Percentiles rank a stretch among this genome's conserved stretches.
Conservation (phyloP, 2,329 filamentous ascomycete genomes). For the Pseudopyrenochaeta lycopersici region DNA sequence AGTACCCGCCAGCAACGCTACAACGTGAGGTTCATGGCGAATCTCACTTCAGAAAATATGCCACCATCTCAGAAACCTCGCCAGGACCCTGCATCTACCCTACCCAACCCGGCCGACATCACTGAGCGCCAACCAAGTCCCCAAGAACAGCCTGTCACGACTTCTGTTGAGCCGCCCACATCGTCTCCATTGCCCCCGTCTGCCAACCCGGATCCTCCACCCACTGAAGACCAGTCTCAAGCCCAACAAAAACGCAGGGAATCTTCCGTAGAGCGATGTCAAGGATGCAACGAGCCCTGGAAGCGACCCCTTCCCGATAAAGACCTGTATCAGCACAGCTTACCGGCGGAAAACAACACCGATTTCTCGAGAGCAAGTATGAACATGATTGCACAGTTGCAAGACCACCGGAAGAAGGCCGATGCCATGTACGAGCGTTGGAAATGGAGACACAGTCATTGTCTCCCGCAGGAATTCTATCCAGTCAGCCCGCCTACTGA, state of each 20-base stretch:
- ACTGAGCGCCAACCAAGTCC: constrained; percentile 12
- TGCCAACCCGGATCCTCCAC: constrained; percentile 1
- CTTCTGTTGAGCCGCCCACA: constrained; percentile 14
- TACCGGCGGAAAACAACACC: constrained; percentile 23
- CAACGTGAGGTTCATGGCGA: constrained; percentile 36
- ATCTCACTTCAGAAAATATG: constrained; percentile 30
- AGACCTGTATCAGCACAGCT: constrained; percentile 13
- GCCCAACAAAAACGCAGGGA: constrained; percentile 15
- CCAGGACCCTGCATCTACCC: constrained; percentile 19
- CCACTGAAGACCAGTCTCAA: constrained; percentile 8
- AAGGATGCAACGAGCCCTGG: constrained; percentile 30
- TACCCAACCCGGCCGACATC: constrained; percentile 7
- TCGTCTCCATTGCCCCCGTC: neutral
- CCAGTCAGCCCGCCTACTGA: constrained; percentile 7
- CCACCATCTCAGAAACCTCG: constrained; percentile 26
- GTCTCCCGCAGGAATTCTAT: constrained; percentile 1
- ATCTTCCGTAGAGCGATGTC: constrained; percentile 29
- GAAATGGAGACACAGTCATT: constrained; percentile 19
- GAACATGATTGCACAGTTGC: constrained; percentile 25
- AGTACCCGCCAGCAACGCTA: constrained; percentile 32
- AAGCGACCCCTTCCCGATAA: constrained; percentile 24
- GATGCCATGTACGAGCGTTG: constrained; percentile 28
- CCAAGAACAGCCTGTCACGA: constrained; percentile 9
- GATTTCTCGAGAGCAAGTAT: constrained; percentile 20
- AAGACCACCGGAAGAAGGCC: constrained; percentile 22